phyloP scores from a whole-genome alignment of 495 filamentous ascomycete species.

The Clohesyomyces aquaticus region DNA sequence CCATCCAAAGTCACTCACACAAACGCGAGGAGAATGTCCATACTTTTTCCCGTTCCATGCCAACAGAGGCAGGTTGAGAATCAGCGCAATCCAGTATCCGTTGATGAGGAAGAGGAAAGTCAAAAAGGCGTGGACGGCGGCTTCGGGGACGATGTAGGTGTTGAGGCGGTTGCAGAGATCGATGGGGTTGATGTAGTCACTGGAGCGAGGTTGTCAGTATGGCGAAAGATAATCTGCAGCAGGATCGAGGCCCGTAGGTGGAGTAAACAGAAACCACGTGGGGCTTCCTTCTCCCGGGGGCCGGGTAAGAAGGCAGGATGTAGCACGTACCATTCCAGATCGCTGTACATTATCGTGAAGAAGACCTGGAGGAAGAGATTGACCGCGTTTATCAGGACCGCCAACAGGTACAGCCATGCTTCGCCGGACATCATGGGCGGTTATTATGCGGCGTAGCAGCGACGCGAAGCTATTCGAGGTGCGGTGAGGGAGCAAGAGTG shows the following conservation, averaged over 20 bases:
- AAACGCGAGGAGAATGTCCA: not conserved
- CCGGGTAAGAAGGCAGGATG: not conserved
- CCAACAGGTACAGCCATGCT: constrained; percentile 98
- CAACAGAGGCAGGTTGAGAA: constrained; percentile 90
- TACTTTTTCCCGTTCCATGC: constrained; percentile 98
- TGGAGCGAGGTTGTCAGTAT: constrained; percentile 46
- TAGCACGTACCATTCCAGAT: constrained; percentile 87
- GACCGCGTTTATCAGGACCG: constrained; percentile 99
- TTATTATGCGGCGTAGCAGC: constrained; percentile 34
- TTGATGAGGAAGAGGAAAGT: constrained; percentile 96
- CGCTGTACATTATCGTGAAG: constrained; percentile 99
- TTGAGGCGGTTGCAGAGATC: constrained; percentile 99
- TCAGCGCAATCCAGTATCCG: constrained; percentile 93
- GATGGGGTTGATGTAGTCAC: constrained; percentile 99
- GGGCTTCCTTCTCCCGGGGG: too few species aligned
- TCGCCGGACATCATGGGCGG: constrained; percentile 88
- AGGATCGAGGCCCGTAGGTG: not conserved
- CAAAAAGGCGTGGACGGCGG: constrained; percentile 92
- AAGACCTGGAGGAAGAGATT: constrained; percentile 99
- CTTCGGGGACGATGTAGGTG: constrained; percentile 99
- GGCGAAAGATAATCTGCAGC: not conserved
- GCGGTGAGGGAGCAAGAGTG: not conserved
- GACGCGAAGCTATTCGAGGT: constrained; percentile 5
- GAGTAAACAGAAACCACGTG: not conserved
- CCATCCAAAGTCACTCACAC: constrained; percentile 43